Conservation (phyloP, 208 protist genomes). For the Leishmania amazonensis region DNA sequence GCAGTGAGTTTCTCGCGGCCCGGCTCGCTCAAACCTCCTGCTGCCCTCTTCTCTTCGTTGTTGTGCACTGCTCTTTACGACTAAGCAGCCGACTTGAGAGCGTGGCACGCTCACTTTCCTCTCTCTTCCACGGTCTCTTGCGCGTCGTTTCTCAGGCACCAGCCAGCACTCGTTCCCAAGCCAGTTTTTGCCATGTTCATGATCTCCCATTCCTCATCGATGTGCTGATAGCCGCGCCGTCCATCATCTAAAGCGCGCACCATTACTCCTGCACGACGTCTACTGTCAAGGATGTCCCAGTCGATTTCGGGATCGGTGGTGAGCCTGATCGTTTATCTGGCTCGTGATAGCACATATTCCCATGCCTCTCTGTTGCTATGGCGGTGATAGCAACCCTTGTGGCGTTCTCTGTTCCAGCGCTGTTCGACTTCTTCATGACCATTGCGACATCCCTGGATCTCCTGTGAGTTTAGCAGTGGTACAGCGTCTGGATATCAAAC, state of each 20-base stretch:
- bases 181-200: not conserved
- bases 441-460: conserved; percentile 5
- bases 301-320: conserved; percentile 17
- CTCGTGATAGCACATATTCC: not conserved
- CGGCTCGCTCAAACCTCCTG: not conserved
- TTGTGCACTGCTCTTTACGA: not conserved
- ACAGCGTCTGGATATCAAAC: conserved; percentile 10
- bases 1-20: not conserved
- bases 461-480: conserved; percentile 10
- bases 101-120: not conserved
- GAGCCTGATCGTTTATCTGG: conserved; percentile 1
- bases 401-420: not conserved
- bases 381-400: not conserved
- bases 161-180: not conserved
- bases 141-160: not conserved
- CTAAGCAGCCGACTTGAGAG: not conserved
- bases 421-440: conserved; percentile 7
- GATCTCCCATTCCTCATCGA: not conserved
- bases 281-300: not conserved
- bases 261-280: not conserved
- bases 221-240: not conserved
- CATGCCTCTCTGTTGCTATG: not conserved
- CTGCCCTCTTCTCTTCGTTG: not conserved
- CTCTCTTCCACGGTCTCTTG: not conserved
- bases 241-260: not conserved